These are phyloP conservation scores for Fusarium vanettenii DNA, from an alignment of 2,329 filamentous ascomycete species.

Conservation along the genomic window DNA sequence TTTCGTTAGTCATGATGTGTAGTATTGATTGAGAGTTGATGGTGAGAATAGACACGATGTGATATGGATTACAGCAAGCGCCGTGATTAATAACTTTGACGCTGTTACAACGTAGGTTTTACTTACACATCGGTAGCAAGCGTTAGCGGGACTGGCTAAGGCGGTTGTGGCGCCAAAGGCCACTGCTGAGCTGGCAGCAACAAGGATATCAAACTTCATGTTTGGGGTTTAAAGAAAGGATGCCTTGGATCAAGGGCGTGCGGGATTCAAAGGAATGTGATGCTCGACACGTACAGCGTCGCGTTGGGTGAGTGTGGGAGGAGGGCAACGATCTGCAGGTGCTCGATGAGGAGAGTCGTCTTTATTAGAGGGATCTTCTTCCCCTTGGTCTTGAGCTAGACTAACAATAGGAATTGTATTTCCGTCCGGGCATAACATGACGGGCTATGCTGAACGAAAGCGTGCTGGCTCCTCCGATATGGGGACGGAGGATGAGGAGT, in stretches of 20 bases:
- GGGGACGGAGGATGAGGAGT: neutral
- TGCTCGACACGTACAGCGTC: neutral
- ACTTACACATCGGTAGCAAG: constrained; percentile 29
- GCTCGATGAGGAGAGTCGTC: constrained; percentile 5
- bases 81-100: neutral
- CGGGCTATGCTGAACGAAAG: neutral
- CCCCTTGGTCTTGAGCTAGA: neutral
- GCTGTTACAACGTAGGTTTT: neutral
- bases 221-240: neutral
- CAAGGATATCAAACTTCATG: constrained; percentile 30
- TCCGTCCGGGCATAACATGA: neutral
- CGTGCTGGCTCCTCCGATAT: neutral
- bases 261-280: neutral
- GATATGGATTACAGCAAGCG: neutral
- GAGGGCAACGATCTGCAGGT: constrained; percentile 28
- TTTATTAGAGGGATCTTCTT: constrained; percentile 17
- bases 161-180: constrained; percentile 8
- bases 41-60: neutral
- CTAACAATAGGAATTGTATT: neutral
- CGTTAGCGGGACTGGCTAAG: neutral
- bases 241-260: neutral
- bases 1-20: constrained; percentile 18
- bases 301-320: neutral
- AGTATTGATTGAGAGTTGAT: neutral
- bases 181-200: constrained; percentile 7